Evolutionary conservation across 768 basidiomycete species (phyloP).

Genomic region (Amanita polypyramis): DNA sequence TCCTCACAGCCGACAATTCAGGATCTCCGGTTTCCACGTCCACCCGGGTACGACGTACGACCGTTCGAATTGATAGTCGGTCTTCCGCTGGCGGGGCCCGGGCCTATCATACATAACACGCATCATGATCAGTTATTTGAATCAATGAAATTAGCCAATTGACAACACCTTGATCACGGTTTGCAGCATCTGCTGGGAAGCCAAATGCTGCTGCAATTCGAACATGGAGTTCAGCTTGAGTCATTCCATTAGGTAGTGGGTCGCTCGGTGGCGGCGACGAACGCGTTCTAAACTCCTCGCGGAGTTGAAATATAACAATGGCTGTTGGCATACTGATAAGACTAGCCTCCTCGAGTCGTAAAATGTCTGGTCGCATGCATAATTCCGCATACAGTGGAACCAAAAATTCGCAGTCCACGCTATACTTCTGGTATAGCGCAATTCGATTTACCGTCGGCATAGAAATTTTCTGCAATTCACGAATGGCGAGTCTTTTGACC

Average conservation of each 20-base stretch:
- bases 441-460: conserved; percentile 45
- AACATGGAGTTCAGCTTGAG: too few relatives aligned
- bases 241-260: too few relatives aligned
- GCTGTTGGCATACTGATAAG: conserved; percentile 32
- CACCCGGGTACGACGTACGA: background rate
- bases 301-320: background rate
- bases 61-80: background rate
- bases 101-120: background rate
- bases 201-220: too few relatives aligned
- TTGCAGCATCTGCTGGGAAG: too few relatives aligned
- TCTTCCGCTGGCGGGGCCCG: background rate
- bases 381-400: conserved; percentile 32
- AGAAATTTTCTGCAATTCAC: conserved; percentile 36
- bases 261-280: too few relatives aligned
- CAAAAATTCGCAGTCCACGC: conserved; percentile 26
- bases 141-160: background rate
- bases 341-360: conserved; percentile 33
- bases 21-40: too few relatives aligned
- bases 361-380: conserved; percentile 26
- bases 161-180: background rate
- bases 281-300: background rate
- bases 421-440: conserved; percentile 30
- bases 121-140: background rate
- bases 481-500: conserved; percentile 41
- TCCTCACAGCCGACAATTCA: too few relatives aligned